A percentile compares a stretch with the other conserved stretches of the same genome.
phyloP scores from a whole-genome alignment of 2,329 filamentous ascomycete genomes.

The Sporothrix curviconia region DNA sequence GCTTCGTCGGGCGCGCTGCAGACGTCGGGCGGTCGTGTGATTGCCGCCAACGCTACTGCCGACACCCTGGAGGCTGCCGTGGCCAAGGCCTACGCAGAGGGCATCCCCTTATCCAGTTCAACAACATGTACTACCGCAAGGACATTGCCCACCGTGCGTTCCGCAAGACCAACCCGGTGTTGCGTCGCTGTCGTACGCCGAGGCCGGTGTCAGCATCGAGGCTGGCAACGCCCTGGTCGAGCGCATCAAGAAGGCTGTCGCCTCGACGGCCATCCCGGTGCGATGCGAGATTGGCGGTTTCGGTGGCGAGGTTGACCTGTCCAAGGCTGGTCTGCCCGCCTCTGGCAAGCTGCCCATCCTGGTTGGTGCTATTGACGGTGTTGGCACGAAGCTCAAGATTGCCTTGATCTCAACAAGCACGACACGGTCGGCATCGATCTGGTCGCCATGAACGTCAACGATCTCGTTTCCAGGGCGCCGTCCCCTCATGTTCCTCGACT shows the following conservation, averaged over 20 bases:
- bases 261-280: conserved; percentile 74
- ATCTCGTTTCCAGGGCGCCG: conserved; percentile 94
- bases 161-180: conserved; percentile 36
- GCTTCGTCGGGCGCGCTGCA: conserved; percentile 57
- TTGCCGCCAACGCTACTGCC: conserved; percentile 76
- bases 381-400: conserved; percentile 95
- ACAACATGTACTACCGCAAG: conserved; percentile 84
- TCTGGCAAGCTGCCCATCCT: conserved; percentile 76
- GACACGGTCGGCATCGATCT: conserved; percentile 94
- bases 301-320: conserved; percentile 77
- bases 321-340: conserved; percentile 64
- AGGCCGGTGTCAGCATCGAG: conserved; percentile 89
- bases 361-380: conserved; percentile 92
- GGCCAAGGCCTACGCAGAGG: conserved; percentile 70
- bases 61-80: conserved; percentile 74
- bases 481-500: conserved; percentile 94
- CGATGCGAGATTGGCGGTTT: conserved; percentile 91
- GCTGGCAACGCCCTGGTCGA: conserved; percentile 89
- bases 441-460: conserved; percentile 98
- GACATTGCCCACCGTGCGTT: conserved; percentile 82
- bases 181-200: conserved; percentile 75
- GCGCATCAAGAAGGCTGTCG: conserved; percentile 85
- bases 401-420: conserved; percentile 86
- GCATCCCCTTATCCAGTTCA: conserved; percentile 75
- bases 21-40: conserved; percentile 83